Percentiles rank a stretch among this genome's conserved stretches.
Conservation (phyloP, 192 early-diverging fungal genomes). For the Backusella luteola region DNA sequence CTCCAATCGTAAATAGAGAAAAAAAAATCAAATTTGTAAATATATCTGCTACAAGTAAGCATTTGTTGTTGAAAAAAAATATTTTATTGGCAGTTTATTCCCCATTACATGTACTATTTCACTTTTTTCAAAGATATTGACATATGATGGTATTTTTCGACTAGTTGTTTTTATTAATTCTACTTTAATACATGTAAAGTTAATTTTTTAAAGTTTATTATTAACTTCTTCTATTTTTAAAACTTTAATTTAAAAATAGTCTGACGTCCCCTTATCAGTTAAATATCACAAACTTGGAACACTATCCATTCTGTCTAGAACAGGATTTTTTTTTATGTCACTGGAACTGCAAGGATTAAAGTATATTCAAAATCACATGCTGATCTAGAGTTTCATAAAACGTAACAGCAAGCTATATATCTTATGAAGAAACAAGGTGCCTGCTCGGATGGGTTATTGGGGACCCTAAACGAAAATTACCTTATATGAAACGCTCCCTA, state of each 20-base stretch:
- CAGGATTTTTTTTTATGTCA: background rate
- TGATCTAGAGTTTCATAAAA: background rate
- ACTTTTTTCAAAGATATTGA: background rate
- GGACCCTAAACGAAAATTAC: background rate
- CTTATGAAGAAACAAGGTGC: background rate
- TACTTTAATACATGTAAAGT: background rate
- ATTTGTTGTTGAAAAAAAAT: too few relatives aligned
- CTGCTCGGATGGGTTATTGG: background rate
- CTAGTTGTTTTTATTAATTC: background rate
- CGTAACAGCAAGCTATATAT: background rate
- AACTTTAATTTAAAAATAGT: background rate
- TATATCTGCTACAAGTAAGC: background rate
- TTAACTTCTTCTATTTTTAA: conserved; percentile 3
- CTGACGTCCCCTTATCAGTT: background rate
- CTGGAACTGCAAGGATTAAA: background rate
- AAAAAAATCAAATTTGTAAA: background rate
- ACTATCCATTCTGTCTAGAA: background rate
- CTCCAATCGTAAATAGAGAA: background rate
- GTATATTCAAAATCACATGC: background rate
- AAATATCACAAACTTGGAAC: background rate
- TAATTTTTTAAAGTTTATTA: background rate
- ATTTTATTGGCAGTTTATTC: too few relatives aligned
- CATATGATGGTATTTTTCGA: background rate
- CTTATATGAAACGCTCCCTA: background rate
- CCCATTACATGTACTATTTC: background rate